A percentile compares a stretch with the other conserved stretches of the same genome.
These are phyloP conservation scores for Triticum timopheevii DNA, from an alignment of 176 grass and related monocot genomes.

Conservation along the genomic window DNA sequence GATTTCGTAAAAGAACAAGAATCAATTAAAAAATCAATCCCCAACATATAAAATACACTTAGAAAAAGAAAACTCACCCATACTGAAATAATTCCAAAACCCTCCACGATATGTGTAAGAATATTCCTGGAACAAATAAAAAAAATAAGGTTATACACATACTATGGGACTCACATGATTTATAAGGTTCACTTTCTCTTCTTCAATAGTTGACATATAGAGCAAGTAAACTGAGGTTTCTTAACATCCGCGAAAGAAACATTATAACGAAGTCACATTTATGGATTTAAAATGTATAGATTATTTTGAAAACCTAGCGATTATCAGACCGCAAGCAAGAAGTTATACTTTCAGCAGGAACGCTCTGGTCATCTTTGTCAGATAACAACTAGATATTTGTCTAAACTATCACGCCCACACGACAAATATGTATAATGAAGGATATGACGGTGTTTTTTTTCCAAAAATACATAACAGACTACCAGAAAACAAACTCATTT, in stretches of 20 bases:
- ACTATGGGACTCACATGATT: constrained; percentile 2
- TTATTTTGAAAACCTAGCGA: constrained; percentile 1
- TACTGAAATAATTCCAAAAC: constrained; percentile 99
- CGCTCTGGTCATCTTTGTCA: neutral
- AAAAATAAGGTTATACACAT: constrained; percentile 14
- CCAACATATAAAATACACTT: constrained; percentile 20
- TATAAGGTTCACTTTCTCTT: neutral
- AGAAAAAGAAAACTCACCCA: constrained; percentile 71
- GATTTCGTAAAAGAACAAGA: neutral
- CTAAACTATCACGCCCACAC: neutral
- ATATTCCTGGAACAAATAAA: constrained; percentile 54
- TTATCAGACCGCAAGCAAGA: neutral
- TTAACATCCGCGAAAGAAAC: neutral
- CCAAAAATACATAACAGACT: neutral
- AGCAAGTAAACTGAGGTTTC: neutral
- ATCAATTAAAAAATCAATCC: neutral
- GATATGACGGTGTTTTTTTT: constrained; percentile 4
- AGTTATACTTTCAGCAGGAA: neutral
- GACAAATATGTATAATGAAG: neutral
- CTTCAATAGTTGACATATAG: neutral
- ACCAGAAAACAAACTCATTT: neutral
- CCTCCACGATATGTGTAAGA: constrained; percentile 80
- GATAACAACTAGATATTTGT: neutral
- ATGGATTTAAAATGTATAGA: neutral
- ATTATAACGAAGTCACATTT: neutral